Base-by-base conservation (phyloP, 352 stramenopile genomes). In the Halophytophthora polymorphica region DNA sequence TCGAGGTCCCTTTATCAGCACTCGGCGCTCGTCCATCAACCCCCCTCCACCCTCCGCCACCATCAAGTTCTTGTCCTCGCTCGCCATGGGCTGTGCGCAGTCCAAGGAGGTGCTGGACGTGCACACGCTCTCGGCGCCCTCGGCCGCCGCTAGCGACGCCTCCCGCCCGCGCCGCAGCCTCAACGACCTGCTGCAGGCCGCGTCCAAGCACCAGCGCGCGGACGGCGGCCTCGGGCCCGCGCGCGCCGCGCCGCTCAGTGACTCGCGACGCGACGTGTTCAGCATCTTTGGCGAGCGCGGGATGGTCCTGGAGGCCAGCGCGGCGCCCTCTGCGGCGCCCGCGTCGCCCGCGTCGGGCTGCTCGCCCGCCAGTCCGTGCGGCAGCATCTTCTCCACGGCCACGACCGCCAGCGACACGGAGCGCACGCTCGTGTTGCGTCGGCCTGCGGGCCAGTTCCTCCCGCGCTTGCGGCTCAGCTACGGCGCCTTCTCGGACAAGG, bases 281-380 rank as follows among this genome's bases (percentile, higher is more conserved):
- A 92, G 77, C 69, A 90, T 93, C 46, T 93, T 93, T 33, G 82
- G 65, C 18, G 83, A 93, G 48, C 75, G 62, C 42, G 83, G 83
- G 40, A 88, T 90, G 79, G 45, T 77, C 18, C 63, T 94, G 10
- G 78, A 90, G 43, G 55, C 56, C 44, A 58, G 34, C 37, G 51
- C 34, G 2, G 47, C 53, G 3, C 38, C 44, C 15, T n/a, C n/a
- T n/a, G n/a, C n/a, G n/a, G 17, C 21, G 4, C 74, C 64, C 6
- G 50, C 52, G 15, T 60, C 60, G 21, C 45, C 41, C 25, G 31
- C 34, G 69, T 66, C 46, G 7, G 66, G 58, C 45, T 83, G 74
- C 56, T 70, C 67, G 18, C 78, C 82, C 6, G 65, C 59, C 25
- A 86, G 69, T 23, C 77, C 77, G 2, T 72, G 58, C 6, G 74